Percentiles rank a stretch among this genome's conserved stretches.
These are phyloP conservation scores for Cucurbitaria berberidis DNA, from an alignment of 2,329 filamentous ascomycete genomes.

Conservation along the genomic window DNA sequence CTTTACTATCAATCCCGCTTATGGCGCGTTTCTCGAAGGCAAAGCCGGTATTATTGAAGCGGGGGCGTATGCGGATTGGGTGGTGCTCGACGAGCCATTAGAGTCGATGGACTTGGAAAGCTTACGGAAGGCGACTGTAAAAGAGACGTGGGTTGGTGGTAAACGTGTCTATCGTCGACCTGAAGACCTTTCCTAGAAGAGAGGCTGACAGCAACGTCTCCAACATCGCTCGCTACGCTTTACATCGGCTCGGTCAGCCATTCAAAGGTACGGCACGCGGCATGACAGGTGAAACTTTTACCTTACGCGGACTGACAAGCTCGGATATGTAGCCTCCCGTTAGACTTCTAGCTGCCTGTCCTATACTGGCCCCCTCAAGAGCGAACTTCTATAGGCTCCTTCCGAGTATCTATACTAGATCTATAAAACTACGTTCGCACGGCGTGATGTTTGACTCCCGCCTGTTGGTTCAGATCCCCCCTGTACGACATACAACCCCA, in stretches of 20 bases:
- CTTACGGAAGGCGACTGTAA: slow-evolving; percentile 62
- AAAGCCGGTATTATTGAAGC: slow-evolving; percentile 64
- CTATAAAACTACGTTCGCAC: background rate
- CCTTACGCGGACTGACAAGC: background rate
- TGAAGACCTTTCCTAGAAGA: slow-evolving; percentile 2
- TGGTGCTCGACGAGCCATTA: slow-evolving; percentile 68
- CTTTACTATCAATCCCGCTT: slow-evolving; percentile 66
- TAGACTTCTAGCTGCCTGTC: background rate
- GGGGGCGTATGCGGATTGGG: slow-evolving; percentile 72
- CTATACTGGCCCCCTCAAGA: background rate
- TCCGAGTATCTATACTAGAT: background rate
- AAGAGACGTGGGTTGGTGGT: slow-evolving; percentile 73
- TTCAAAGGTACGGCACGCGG: background rate
- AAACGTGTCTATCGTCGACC: slow-evolving; percentile 45
- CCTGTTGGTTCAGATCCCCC: background rate
- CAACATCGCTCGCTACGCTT: background rate
- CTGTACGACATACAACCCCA: slow-evolving; percentile 10
- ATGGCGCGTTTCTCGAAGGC: slow-evolving; percentile 65
- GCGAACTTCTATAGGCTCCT: background rate
- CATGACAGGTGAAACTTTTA: no score
- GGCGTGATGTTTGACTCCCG: slow-evolving; percentile 8
- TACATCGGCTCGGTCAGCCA: background rate
- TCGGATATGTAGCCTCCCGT: background rate
- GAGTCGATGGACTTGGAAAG: slow-evolving; percentile 57
- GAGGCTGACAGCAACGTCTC: background rate